Base-by-base conservation (phyloP, 148 eudicot genomes). In the Rhododendron griersonianum region DNA sequence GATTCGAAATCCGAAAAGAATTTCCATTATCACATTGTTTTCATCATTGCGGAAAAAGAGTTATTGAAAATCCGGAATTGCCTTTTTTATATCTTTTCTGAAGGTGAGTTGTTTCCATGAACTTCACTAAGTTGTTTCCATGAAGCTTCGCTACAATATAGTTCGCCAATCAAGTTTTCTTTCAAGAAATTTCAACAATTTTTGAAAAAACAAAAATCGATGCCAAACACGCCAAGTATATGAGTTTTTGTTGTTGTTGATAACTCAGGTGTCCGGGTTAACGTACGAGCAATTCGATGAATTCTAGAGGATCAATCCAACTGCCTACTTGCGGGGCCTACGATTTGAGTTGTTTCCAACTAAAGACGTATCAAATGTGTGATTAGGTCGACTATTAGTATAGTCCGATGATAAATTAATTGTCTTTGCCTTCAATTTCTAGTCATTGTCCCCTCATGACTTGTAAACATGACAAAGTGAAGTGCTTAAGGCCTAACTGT, bases 401-500 rank as follows among this genome's bases (percentile, higher is more conserved):
- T 2, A 18, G 28, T 65, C 71, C 71, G 28, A 65, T 65, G 30
- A 69, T 11, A 69, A n/a, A 35, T 81, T 35, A 41, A 55, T 81
- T 57, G 19, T 57, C 63, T 37, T 9, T 2, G 41, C 16, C 39
- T 74, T 61, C 45, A 41, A 41, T 21, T 28, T 69, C 61, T 55
- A 16, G 23, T 73, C 55, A 55, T 61, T 78, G 75, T 86, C 87
- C 87, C 77, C 89, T 82, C 19, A 30, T 82, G 51, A 83, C 65
- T 77, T 86, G 76, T 53, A 82, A 86, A 84, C 80, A 50, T 10
- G 67, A 2, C 35, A 80, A 7, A 74, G 67, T 53, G 83, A 88
- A 86, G 78, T 75, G 84, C 41, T 86, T 82, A 78, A 35, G 73
- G 84, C 69, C 87, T 84, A 65, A 71, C 71, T 21, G 69, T 63